Base-by-base conservation (phyloP, 257 asterid genomes). In the Nicotiana sylvestris region DNA sequence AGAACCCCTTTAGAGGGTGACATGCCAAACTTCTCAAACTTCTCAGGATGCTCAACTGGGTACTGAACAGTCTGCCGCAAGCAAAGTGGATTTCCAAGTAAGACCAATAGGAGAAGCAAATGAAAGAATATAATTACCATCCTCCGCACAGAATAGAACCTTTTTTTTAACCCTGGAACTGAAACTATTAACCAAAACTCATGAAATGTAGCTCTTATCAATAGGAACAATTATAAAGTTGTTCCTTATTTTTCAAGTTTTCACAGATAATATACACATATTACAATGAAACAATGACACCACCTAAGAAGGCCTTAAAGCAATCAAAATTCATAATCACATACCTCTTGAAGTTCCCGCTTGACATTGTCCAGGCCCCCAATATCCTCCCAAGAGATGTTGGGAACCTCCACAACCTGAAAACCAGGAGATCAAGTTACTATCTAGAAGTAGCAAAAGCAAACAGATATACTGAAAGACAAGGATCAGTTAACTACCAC, bases 41-140 rank as follows among this genome's bases (percentile, higher is more conserved):
- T 95, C 91, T 95, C 98, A 0, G 98, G 98, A 86, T 95, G 98
- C 89, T 95, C 98, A 81, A 95, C 98, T 5, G 98, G 98, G 82
- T 93, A 95, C 88, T 95, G 98, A 76, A 95, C 98, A 81, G 98
- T 95, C 97, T 95, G 84, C 53, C 64, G 3, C 84, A 0, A 66
- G 79, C 30, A 86, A 82, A 55, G 77, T 57, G 64, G 5, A 65
- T 81, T 69, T 76, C 37, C 80, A 76, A 74, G 80, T 74, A 74
- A 76, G 64, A 51, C 15, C 43, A 27, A 16, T 4, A 51, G 80
- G 57, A 74, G 62, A 27, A 29, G 46, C 9, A 76, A 4, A 76
- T 51, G 61, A 76, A 21, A 55, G 46, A 51, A 76, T 29, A 27
- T 12, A 51, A 76, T 27, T 15, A 51, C 62, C 80, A 72, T 1